phyloP scores from a whole-genome alignment of 208 protist species.

The Porcisia deanei region DNA sequence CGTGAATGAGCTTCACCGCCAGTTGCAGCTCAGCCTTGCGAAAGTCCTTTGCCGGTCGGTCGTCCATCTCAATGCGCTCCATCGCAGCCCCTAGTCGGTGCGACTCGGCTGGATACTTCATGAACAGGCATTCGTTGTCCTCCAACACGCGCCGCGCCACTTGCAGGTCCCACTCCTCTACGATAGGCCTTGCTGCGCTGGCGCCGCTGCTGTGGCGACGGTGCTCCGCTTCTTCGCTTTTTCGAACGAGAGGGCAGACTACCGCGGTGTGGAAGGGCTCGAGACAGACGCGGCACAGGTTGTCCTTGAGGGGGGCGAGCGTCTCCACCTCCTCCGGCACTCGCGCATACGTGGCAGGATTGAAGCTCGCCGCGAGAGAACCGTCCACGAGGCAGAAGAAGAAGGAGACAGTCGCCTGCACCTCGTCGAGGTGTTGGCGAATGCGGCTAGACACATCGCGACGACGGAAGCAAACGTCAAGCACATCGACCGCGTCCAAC shows the following conservation, averaged over 20 bases:
- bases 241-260: conserved; percentile 44
- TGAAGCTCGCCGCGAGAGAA: conserved; percentile 59
- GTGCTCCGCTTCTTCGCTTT: conserved; percentile 27
- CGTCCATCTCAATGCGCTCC: conserved; percentile 68
- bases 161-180: conserved; percentile 79
- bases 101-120: conserved; percentile 51
- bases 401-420: conserved; percentile 72
- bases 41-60: conserved; percentile 79
- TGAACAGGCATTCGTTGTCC: conserved; percentile 56
- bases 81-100: conserved; percentile 53
- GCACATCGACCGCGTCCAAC: conserved; percentile 60
- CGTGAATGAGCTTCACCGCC: conserved; percentile 71
- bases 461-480: conserved; percentile 73
- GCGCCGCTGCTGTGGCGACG: conserved; percentile 28
- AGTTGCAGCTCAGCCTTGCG: conserved; percentile 80
- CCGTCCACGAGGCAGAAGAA: conserved; percentile 89
- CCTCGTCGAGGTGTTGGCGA: conserved; percentile 50
- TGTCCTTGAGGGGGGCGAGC: conserved; percentile 66
- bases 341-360: conserved; percentile 72
- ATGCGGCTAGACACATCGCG: conserved; percentile 33
- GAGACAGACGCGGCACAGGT: conserved; percentile 73
- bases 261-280: conserved; percentile 72
- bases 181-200: conserved; percentile 17
- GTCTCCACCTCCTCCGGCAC: conserved; percentile 73
- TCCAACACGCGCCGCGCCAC: conserved; percentile 73